Conservation (phyloP, 2,329 filamentous ascomycete species). For the Cytospora schulzeri region DNA sequence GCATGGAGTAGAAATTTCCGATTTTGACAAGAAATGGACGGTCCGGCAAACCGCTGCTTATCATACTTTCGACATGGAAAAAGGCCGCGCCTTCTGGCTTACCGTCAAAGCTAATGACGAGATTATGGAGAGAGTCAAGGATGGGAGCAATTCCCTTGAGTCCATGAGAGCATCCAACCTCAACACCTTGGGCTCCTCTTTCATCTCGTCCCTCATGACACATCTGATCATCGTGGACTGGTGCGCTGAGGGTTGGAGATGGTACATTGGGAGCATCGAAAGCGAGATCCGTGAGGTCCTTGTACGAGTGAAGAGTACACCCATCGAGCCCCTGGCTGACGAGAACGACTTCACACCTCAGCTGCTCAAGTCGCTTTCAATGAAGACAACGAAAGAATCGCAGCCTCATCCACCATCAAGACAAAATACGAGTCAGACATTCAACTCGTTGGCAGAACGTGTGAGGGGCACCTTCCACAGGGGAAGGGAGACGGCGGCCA, state of each 20-base stretch:
- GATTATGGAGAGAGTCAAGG: constrained; percentile 5
- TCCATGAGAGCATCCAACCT: not conserved
- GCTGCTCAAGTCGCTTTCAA: not conserved
- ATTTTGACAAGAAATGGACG: constrained; percentile 5
- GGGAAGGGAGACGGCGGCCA: no score
- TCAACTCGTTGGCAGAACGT: no score
- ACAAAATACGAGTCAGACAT: no score
- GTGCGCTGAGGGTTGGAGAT: constrained; percentile 7
- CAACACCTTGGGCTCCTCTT: not conserved
- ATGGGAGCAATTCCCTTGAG: constrained; percentile 4
- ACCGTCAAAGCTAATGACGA: constrained; percentile 15
- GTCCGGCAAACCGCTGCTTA: constrained; percentile 18
- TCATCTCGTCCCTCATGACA: not conserved
- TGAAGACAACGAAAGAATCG: not conserved
- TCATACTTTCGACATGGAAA: constrained; percentile 21
- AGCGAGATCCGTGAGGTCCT: not conserved
- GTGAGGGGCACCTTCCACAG: no score
- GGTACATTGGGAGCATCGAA: not conserved
- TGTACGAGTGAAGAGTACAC: not conserved
- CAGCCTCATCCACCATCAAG: no score
- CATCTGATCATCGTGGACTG: constrained; percentile 7
- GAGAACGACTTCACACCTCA: not conserved
- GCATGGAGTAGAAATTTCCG: not conserved
- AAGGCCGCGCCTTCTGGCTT: constrained; percentile 16
- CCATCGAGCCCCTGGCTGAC: not conserved